These are phyloP conservation scores for Hirsutella minnesotensis DNA, from an alignment of 2,329 filamentous ascomycete species.

Conservation along the genomic window DNA sequence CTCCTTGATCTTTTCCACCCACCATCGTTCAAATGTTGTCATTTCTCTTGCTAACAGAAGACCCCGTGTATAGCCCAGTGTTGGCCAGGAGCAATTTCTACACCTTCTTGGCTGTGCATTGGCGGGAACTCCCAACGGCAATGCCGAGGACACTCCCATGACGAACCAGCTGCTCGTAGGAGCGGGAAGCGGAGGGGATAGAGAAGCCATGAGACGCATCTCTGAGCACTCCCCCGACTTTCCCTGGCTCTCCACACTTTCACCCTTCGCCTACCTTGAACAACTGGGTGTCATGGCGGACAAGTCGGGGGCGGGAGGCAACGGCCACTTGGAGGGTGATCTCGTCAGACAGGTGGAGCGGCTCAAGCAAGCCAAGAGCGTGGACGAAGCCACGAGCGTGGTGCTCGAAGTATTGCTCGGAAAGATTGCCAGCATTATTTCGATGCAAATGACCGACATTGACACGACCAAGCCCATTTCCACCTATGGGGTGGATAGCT, in stretches of 20 bases:
- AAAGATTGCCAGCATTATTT: not conserved
- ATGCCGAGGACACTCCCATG: not conserved
- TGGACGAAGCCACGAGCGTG: not conserved
- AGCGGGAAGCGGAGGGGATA: not conserved
- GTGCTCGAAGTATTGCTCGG: not conserved
- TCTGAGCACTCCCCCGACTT: not conserved
- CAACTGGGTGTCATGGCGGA: not conserved
- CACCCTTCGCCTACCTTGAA: not conserved
- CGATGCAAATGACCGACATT: not conserved
- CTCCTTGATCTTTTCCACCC: no score
- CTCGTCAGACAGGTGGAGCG: not conserved
- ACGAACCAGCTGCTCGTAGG: not conserved
- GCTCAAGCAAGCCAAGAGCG: not conserved
- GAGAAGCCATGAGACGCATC: not conserved
- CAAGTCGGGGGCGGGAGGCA: not conserved
- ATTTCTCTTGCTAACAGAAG: not conserved
- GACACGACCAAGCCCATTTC: not conserved
- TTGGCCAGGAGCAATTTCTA: not conserved
- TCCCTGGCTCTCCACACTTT: not conserved
- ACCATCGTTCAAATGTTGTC: no score
- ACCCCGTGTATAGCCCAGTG: not conserved
- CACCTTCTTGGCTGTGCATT: not conserved
- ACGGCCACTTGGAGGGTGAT: not conserved
- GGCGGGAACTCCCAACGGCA: slow-evolving; percentile 1
- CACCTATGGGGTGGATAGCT: slow-evolving; percentile 1